Conservation (phyloP, 1,139 yeast species). For the Suhomyces taliae region DNA sequence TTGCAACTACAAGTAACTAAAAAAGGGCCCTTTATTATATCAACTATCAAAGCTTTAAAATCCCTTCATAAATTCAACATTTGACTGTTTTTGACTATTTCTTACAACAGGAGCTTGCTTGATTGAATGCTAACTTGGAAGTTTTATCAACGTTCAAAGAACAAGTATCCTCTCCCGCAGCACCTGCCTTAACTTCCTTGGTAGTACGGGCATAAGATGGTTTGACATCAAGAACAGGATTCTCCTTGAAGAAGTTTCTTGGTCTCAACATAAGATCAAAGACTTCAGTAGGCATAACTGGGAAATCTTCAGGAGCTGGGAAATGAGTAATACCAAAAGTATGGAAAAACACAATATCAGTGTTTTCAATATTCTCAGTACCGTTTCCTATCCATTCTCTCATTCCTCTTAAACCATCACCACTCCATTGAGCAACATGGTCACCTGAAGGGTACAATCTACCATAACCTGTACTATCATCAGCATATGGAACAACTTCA, state of each 20-base stretch:
- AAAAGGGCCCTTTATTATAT: too few relatives aligned
- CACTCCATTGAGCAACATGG: slow-evolving; percentile 78
- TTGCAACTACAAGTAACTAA: neutral
- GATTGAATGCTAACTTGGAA: slow-evolving; percentile 42
- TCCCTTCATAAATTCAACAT: neutral
- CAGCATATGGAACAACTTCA: slow-evolving; percentile 69
- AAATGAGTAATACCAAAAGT: slow-evolving; percentile 83
- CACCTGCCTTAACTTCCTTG: slow-evolving; percentile 48
- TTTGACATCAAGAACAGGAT: slow-evolving; percentile 72
- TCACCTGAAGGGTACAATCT: slow-evolving; percentile 78
- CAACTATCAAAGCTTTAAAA: too few relatives aligned
- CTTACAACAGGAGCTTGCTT: slow-evolving; percentile 21
- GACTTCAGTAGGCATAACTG: slow-evolving; percentile 85
- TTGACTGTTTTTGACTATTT: slow-evolving; percentile 6
- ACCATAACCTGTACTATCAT: slow-evolving; percentile 50
- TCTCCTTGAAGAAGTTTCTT: slow-evolving; percentile 72
- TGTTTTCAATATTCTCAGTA: slow-evolving; percentile 57
- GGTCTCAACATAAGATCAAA: slow-evolving; percentile 74
- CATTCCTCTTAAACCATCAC: slow-evolving; percentile 70
- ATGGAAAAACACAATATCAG: slow-evolving; percentile 73
- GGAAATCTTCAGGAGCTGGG: slow-evolving; percentile 90
- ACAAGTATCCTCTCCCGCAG: slow-evolving; percentile 35
- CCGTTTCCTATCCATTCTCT: slow-evolving; percentile 76
- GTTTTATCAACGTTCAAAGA: slow-evolving; percentile 41
- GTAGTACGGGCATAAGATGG: slow-evolving; percentile 72